Conservation (phyloP, 352 stramenopile genomes). For the Globisporangium echinulatum region DNA sequence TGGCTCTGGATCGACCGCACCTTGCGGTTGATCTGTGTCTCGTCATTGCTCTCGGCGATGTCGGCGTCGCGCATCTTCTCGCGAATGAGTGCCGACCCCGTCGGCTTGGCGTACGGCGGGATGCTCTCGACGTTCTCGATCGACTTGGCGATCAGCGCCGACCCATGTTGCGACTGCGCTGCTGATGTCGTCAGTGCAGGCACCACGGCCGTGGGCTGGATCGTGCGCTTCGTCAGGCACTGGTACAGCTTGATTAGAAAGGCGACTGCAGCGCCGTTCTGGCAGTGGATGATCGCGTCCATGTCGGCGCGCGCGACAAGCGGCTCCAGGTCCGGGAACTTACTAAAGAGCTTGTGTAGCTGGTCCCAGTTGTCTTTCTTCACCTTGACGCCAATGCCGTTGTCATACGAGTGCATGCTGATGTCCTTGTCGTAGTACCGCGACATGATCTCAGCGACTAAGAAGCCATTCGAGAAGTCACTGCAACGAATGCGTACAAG, state of each 20-base stretch:
- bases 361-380: slow-evolving; percentile 93
- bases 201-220: slow-evolving; percentile 43
- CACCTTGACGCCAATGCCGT: slow-evolving; percentile 85
- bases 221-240: slow-evolving; percentile 83
- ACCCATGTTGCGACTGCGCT: not conserved
- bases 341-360: slow-evolving; percentile 71
- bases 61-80: slow-evolving; percentile 76
- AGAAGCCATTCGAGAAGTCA: slow-evolving; percentile 88
- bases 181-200: slow-evolving; percentile 7
- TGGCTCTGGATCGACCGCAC: slow-evolving; percentile 55
- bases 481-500: slow-evolving; percentile 17
- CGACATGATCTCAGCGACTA: slow-evolving; percentile 89
- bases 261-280: slow-evolving; percentile 77
- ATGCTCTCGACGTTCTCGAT: slow-evolving; percentile 34
- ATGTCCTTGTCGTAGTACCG: slow-evolving; percentile 91
- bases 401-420: slow-evolving; percentile 91
- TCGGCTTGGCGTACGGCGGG: slow-evolving; percentile 81
- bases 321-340: slow-evolving; percentile 63
- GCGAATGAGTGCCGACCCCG: slow-evolving; percentile 73
- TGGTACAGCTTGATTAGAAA: slow-evolving; percentile 89
- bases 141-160: slow-evolving; percentile 20
- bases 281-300: slow-evolving; percentile 86
- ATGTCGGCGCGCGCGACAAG: slow-evolving; percentile 48
- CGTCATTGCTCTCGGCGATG: slow-evolving; percentile 64
- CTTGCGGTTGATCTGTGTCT: slow-evolving; percentile 58